Evolutionary conservation across 768 basidiomycete genomes (phyloP), one percentile per base, ranked within the genome.

Genomic region (Obba rivulosa): DNA sequence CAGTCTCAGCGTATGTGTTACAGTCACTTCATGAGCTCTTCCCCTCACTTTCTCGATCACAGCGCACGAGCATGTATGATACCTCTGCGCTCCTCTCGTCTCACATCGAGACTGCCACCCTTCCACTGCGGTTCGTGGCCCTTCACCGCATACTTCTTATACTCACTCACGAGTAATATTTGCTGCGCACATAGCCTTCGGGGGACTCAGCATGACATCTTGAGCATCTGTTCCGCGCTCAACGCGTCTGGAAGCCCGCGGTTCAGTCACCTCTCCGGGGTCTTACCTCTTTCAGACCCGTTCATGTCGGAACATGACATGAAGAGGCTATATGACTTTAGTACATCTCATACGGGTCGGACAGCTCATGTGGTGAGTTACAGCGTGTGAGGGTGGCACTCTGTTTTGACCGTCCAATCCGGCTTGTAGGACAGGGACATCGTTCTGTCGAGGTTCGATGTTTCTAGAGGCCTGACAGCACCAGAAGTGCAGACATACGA

Each of bases 401-500:
- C 13, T n/a, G 4, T 17, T n/a, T 25, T 14, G 18, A 8, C 11
- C 13, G n/a, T 14, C n/a, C 28, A 23, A 36, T 10, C 18, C 28
- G 18, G 13, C n/a, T 38, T 43, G 37, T 43, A 53, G 50, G 22
- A 28, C 24, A 42, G 34, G 25, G 43, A 41, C 48, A 34, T 55
- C 48, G 25, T 45, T 14, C 79, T 71, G 56, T 62, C 75, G 36
- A 70, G 76, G 34, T 56, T 74, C 31, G 76, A 81, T 46, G 77
- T 87, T 40, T 76, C 78, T 3, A 73, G 87, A 53, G 86, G 85
- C 2, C 73, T 87, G 55, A 68, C 76, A 8, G 53, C 64, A 21
- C 48, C 61, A 4, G 64, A 66, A 16, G 55, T 70, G 17, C 52
- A 52, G 14, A 55, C 59, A 2, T 80, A 76, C 54, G 61, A 74